Evolutionary conservation across 805 yeast genomes (phyloP), one percentile per base, ranked within the genome.

Genomic region (Kockiozyma suomiensis): DNA sequence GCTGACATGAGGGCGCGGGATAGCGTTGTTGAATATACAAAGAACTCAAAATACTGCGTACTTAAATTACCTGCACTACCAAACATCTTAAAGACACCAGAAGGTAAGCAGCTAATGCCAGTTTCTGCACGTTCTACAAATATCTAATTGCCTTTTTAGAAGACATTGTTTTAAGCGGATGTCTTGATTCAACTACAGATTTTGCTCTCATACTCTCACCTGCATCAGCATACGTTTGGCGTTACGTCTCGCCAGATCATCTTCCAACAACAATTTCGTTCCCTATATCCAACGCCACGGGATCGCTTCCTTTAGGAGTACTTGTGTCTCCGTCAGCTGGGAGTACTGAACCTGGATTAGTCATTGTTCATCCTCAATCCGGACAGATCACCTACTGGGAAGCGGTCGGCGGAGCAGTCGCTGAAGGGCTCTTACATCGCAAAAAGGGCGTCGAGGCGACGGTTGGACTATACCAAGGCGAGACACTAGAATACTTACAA

Each of bases 321-420:
- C 72, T 88, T 38, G 82, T 88, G 0, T 70, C 79, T 10, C 85
- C 93, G 2, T 73, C 83, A 5, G 80, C 82, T 3, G 84, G 85
- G 1, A 69, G 74, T 23, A 61, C 70, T 1, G 79, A 79, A 53
- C 93, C 96, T 0, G 97, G 97, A 8, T 73, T 90, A 41, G 84
- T 87, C 5, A 81, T 86, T 4, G 78, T 89, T 21, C 83, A 86
- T 68, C 76, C 85, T 0, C 70, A 77, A 19, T 67, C 83, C 0
- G 96, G 97, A 0, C 69, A 72, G 19, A 73, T 88, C 50, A 79
- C 81, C 26, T 91, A 85, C 72, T 87, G 86, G 75, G 96, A 89
- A 69, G 82, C 89, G 55, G 83, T 90, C 12, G 86, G 83, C 63
- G 82, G 82, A 59, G 88, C 90, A 0, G 85, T 90, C 0, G 83